Base-by-base conservation (phyloP, 345 rosid species). In the Populus deltoides region DNA sequence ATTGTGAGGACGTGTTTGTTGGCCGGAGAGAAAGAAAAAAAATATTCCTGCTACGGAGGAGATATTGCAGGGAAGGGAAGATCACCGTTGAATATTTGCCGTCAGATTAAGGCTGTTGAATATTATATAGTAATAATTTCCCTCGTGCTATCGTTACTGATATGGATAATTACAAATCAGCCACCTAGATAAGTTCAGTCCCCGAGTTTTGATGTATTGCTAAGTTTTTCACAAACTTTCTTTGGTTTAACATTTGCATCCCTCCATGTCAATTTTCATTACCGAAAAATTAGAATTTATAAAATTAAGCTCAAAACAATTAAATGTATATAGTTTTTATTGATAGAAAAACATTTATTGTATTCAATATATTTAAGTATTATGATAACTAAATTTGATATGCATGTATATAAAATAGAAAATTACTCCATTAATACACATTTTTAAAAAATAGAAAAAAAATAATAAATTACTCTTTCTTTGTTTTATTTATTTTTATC, bases 11-110 rank as follows among this genome's bases (percentile, higher is more conserved):
- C 41, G 41, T 57, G 29, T 66, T 7, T 68, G 10, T 20, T 39
- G 25, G 9, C 4, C 0, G 3, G 41, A 8, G 68, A 67, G n/a
- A 55, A 27, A 27, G 27, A 4, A 33, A 0, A 33, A 4, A 33
- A 5, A 4, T 0, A 4, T 33, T 33, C 33, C 7, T 61, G 51
- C 22, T 39, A 13, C 6, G 70, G 22, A 55, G 70, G 13, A 55
- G 67, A 73, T 35, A 66, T 20, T 9, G 69, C 55, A 7, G 59
- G 45, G 36, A 38, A 16, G 25, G 10, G 80, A 66, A 29, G 49
- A 75, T 15, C 68, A 66, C 38, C 79, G 71, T 76, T 76, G 77
- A 86, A 78, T 79, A 25, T 36, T 20, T 20, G 49, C 85, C 90
- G 88, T 84, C 77, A 22, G 88, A 86, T 82, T 2, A 31, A 7